phyloP scores from a whole-genome alignment of 1,284 basidiomycete genomes.

The Inonotus obliquus region DNA sequence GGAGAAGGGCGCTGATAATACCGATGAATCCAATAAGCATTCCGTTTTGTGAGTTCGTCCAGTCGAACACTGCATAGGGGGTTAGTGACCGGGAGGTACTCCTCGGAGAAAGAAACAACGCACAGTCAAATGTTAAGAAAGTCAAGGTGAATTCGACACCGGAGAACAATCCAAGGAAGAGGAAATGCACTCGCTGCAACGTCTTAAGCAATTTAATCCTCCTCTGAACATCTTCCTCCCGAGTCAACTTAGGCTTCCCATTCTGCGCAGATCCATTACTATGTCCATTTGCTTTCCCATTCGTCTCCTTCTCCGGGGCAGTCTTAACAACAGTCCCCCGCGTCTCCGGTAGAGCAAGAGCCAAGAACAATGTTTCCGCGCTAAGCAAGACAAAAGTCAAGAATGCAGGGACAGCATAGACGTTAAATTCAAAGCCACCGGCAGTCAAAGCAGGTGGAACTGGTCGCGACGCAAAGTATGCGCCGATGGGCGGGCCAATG shows the following conservation, averaged over 20 bases:
- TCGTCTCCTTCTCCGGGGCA: conserved; percentile 22
- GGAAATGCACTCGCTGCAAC: conserved; percentile 68
- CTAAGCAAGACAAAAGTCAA: conserved; percentile 70
- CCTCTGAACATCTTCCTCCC: conserved; percentile 38
- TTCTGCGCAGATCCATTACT: conserved; percentile 17
- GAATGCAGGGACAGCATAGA: conserved; percentile 82
- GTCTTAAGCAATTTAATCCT: conserved; percentile 48
- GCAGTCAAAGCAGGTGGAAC: conserved; percentile 51
- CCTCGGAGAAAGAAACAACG: conserved; percentile 28
- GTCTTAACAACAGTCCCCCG: conserved; percentile 39
- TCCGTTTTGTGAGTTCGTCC: conserved; percentile 87
- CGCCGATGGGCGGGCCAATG: conserved; percentile 79
- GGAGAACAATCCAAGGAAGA: conserved; percentile 84
- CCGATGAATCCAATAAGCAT: conserved; percentile 84
- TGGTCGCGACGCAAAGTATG: conserved; percentile 74
- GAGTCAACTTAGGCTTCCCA: conserved; percentile 18
- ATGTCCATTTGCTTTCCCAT: conserved; percentile 22
- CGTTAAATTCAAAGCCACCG: conserved; percentile 67
- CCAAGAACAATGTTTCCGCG: conserved; percentile 68
- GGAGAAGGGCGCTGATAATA: conserved; percentile 79
- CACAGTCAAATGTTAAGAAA: conserved; percentile 84
- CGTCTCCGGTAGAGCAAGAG: conserved; percentile 75
- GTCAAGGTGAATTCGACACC: conserved; percentile 91
- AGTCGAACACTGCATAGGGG: conserved; percentile 63
- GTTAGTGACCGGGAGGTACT: conserved; percentile 1